Conservation (phyloP, 1,284 basidiomycete species). For the Boletus sp. region DNA sequence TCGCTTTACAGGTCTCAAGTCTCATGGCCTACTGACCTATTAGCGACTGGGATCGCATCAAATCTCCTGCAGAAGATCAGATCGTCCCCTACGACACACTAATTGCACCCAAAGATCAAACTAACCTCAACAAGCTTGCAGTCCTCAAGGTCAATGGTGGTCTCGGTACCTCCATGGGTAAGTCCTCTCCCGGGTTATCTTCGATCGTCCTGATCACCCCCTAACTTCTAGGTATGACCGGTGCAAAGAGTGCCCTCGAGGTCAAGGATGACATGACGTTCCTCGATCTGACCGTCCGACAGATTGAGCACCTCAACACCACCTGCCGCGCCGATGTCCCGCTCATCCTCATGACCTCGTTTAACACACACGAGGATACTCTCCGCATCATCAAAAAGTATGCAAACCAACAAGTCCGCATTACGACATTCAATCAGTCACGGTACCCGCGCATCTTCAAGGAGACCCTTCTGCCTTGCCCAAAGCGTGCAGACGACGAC, state of each 20-base stretch:
- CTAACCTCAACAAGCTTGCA: constrained; percentile 90
- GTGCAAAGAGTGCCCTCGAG: constrained; percentile 88
- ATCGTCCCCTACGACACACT: constrained; percentile 88
- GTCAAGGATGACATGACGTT: constrained; percentile 99
- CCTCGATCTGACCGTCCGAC: constrained; percentile 94
- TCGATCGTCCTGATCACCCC: constrained; percentile 10
- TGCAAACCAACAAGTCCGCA: constrained; percentile 95
- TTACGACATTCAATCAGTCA: constrained; percentile 97
- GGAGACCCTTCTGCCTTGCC: constrained; percentile 90
- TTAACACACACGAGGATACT: constrained; percentile 99
- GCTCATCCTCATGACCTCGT: constrained; percentile 99
- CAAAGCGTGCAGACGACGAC: constrained; percentile 83
- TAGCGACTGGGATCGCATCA: constrained; percentile 98
- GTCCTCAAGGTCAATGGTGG: constrained; percentile 99
- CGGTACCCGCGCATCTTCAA: constrained; percentile 97
- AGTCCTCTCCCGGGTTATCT: constrained; percentile 21
- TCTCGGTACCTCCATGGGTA: constrained; percentile 96
- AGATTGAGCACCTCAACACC: constrained; percentile 90
- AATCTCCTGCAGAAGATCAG: constrained; percentile 91
- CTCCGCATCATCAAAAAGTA: constrained; percentile 99
- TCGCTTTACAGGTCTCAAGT: constrained; percentile 3
- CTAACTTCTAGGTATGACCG: constrained; percentile 74
- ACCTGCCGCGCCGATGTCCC: constrained; percentile 81
- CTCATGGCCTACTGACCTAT: constrained; percentile 11
- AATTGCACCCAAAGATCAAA: constrained; percentile 56